Base-by-base conservation (phyloP, 1,284 basidiomycete genomes). In the Boletus sp. region DNA sequence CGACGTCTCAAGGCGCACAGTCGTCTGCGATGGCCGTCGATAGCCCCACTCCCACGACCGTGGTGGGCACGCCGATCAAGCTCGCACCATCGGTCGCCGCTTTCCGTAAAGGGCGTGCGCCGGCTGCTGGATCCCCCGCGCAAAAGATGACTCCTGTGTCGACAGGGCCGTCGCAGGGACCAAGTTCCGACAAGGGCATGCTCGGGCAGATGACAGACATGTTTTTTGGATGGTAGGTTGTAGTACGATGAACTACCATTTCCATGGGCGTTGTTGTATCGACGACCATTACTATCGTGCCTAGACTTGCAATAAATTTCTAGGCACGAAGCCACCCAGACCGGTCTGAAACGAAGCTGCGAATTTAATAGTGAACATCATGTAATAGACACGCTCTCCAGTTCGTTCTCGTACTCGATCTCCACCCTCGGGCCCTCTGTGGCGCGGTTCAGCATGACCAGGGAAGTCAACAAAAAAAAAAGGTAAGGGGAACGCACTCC, bases 361-460 rank as follows among this genome's bases (percentile, higher is more conserved):
- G 20, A 86, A 54, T 74, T 78, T 32, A 76, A 74, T 49, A 84
- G 61, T 22, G 70, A 69, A 43, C 77, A 77, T 58, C 76, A 79
- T 35, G 76, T 77, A 41, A 84, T 71, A 35, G 81, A 81, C 48
- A 81, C 68, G 52, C 73, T 82, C 69, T 92, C 91, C 63, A 90
- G 78, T 72, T 96, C 91, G 57, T 86, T 79, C 65, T 94, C 94
- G 81, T 96, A 95, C 70, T 97, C 94, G 67, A 97, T 86, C 66
- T 95, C 91, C 66, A 98, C 85, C 56, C 84, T 79, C 8, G 92
- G 85, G 20, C 84, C 87, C 55, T 77, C 85, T 84, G 65, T 40
- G 5, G 54, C 42, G 25, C 17, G 43, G 27, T 16, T 62, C 34
- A 62, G 60, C 33, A 42, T 52, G 27, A 38, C 9, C 7, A 51